Percentiles rank a stretch among this genome's conserved stretches.
Evolutionary conservation across 1,139 yeast genomes (phyloP).

Genomic region (Yarrowia galli): DNA sequence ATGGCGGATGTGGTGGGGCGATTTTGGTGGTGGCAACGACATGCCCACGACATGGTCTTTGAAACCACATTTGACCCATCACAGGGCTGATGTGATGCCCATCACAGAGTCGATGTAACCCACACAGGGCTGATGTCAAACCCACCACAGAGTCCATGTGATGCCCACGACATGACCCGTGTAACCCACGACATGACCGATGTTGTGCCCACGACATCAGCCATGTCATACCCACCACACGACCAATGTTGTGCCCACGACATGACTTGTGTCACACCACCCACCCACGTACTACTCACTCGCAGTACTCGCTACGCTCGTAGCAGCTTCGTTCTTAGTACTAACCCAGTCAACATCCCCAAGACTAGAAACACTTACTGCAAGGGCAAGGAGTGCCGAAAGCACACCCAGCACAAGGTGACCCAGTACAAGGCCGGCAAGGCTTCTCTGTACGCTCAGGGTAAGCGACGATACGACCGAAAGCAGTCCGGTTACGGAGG

Average conservation of each 20-base stretch:
- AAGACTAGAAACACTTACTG: constrained; percentile 99
- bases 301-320: background rate
- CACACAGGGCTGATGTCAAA: background rate
- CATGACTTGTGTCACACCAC: no score
- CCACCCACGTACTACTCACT: no score
- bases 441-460: constrained; percentile 99
- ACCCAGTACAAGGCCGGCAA: constrained; percentile 99
- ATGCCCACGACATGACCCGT: background rate
- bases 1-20: background rate
- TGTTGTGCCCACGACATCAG: background rate
- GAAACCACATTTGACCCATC: no score
- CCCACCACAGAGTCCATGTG: background rate
- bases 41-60: no score
- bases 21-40: no score
- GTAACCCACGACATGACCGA: background rate
- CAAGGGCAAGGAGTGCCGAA: constrained; percentile 98
- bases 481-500: constrained; percentile 99
- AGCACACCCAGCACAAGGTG: constrained; percentile 99
- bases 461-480: constrained; percentile 99
- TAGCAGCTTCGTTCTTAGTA: background rate
- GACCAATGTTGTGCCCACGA: background rate
- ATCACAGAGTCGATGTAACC: background rate
- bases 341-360: constrained; percentile 92
- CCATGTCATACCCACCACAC: background rate
- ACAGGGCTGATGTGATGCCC: background rate